These are phyloP conservation scores for Lichtheimia hyalospora DNA, from an alignment of 371 early-diverging fungal genomes.

Conservation along the genomic window DNA sequence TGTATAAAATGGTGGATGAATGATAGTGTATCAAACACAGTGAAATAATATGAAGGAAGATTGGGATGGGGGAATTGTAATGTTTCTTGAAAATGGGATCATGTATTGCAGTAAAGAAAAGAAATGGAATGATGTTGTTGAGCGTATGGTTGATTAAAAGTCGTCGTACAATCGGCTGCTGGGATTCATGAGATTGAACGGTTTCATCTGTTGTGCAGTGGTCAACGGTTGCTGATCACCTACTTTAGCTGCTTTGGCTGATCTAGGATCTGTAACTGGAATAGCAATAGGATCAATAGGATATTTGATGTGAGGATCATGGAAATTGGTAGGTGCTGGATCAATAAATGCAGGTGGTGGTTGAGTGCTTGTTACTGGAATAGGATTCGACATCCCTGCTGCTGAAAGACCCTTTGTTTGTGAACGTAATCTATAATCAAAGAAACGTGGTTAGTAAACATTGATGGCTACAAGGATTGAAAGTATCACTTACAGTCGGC, in stretches of 20 bases:
- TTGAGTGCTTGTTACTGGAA: not conserved
- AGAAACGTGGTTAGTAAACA: constrained; percentile 19
- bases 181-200: constrained; percentile 33
- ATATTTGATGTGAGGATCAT: not conserved
- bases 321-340: not conserved
- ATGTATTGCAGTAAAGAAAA: not conserved
- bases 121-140: too few species aligned
- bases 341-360: not conserved
- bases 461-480: constrained; percentile 25
- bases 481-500: constrained; percentile 31
- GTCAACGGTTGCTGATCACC: not conserved
- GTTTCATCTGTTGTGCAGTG: constrained; percentile 19
- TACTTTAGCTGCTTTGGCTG: not conserved
- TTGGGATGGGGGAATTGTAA: not conserved
- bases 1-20: not conserved
- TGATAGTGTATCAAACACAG: not conserved
- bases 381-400: not conserved
- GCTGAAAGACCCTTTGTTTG: not conserved
- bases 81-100: not conserved
- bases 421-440: not conserved
- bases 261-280: not conserved
- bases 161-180: constrained; percentile 29
- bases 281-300: not conserved
- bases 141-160: constrained; percentile 18
- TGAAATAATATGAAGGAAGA: not conserved